Base-by-base conservation (phyloP, 768 basidiomycete genomes). In the Termitomyces sp. region DNA sequence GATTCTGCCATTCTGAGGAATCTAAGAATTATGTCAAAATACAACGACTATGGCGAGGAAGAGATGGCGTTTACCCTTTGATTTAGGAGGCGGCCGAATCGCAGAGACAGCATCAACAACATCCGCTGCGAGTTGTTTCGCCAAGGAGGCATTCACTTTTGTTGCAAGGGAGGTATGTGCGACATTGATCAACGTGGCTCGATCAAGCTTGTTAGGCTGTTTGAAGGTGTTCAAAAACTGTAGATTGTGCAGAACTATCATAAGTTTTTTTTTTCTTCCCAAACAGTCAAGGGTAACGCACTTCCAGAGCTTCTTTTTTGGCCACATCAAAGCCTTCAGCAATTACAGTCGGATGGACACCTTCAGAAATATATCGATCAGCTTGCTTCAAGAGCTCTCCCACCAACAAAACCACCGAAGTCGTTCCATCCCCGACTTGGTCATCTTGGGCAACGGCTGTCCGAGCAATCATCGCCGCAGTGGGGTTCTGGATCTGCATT, bases 401-500 rank as follows among this genome's bases (percentile, higher is more conserved):
- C 46, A 98, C 97, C 29, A 99, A 81, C 26, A 99, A 79, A 10
- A 97, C 95, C 39, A 98, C 96, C 41, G 92, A 94, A 18, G 97
- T 99, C 34, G 97, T 99, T 55, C 97, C 97, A 75, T 99, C 97
- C 61, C 97, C 97, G 44, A 97, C 95, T 80, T 98, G 95, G 68
- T 98, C 97, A 65, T 99, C 97, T 71, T 98, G 97, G 3, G 97
- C 96, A 24, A 98, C 96, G 14, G 97, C 97, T 43, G 97, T 98
- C 52, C 94, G 86, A 46, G 97, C 97, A 68, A 99, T 94, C 93
- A 99, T 96, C 32, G 97, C 95, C 18, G 97, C 97, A 3, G 97
- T 98, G 31, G 97, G 97, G 71, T 99, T 98, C 75, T 92, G 90
- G 65, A 99, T 99, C 76, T 98, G 97, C 97, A 99, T 99, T 77